Evolutionary conservation across 768 basidiomycete species (phyloP), one percentile per base, ranked within the genome.

Genomic region (Leccinum sublutescens): DNA sequence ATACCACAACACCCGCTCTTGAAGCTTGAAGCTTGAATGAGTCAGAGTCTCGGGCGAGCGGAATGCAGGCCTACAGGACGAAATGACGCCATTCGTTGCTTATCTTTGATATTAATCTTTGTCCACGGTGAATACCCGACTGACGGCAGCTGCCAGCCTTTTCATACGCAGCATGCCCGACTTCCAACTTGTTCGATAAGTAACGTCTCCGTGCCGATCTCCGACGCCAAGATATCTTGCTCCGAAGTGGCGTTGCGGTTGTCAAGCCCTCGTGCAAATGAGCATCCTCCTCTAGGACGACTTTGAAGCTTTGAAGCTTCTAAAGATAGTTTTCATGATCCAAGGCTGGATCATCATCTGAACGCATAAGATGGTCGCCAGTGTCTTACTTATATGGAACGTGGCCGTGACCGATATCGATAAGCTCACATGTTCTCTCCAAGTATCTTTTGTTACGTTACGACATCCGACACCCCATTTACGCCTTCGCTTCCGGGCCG

Each of bases 281-380:
- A 19, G 45, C n/a, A 43, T 14, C 47, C 47, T 34, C 48, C 23
- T 49, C 48, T 49, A 19, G 55, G 17, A 21, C 14, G 27, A 12
- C 50, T 5, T 7, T 38, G 25, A 27, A 7, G 27, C 31, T 31
- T 31, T 29, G 38, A 53, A 48, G 38, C n/a, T 47, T 34, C 54
- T 33, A 58, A 56, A 55, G 33, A 59, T 66, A 65, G 64, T 17
- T 31, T 31, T 11, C 5, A 12, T 17, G 17, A 38, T 38, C 8
- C 29, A 12, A 48, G 51, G 8, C 47, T 4, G 15, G 5, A 36
- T 36, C 29, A 33, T 33, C 3, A 31, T 3, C 29, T 38, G 38
- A 36, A 38, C 12, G 27, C 23, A 27, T 40, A 27, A 54, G 29
- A 19, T 6, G 31, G 40, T 51, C 49, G 6, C 33, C 56, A 4